phyloP scores from a whole-genome alignment of 495 filamentous ascomycete genomes.

The Neurospora intermedia region DNA sequence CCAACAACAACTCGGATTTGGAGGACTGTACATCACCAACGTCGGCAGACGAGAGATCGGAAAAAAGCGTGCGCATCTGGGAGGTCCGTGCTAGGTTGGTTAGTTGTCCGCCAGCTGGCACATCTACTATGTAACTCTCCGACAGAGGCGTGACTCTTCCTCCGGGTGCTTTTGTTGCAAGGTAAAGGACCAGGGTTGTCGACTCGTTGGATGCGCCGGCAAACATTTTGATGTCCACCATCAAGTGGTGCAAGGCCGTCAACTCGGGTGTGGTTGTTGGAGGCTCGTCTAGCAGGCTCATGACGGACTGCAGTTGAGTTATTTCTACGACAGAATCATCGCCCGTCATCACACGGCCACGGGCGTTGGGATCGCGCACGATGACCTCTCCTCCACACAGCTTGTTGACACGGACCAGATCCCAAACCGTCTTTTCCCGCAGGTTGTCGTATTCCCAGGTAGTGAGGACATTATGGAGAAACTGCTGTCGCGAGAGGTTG shows the following conservation, averaged over 20 bases:
- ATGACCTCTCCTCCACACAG: slow-evolving; percentile 85
- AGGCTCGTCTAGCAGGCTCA: slow-evolving; percentile 82
- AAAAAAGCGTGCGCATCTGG: slow-evolving; percentile 76
- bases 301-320: slow-evolving; percentile 82
- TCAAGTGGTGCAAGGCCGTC: slow-evolving; percentile 69
- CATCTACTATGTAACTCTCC: slow-evolving; percentile 71
- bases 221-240: slow-evolving; percentile 74
- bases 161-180: slow-evolving; percentile 58
- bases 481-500: slow-evolving; percentile 73
- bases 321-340: slow-evolving; percentile 91
- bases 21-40: slow-evolving; percentile 64
- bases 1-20: slow-evolving; percentile 62
- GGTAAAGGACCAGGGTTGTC: slow-evolving; percentile 66
- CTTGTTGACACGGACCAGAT: slow-evolving; percentile 87
- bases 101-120: slow-evolving; percentile 61
- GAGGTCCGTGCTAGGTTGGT: slow-evolving; percentile 45
- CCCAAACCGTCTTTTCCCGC: slow-evolving; percentile 85
- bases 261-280: slow-evolving; percentile 56
- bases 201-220: slow-evolving; percentile 59
- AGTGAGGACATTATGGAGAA: slow-evolving; percentile 88
- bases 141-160: slow-evolving; percentile 56
- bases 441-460: slow-evolving; percentile 63
- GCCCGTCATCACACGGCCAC: slow-evolving; percentile 78
- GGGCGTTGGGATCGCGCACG: slow-evolving; percentile 72
- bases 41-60: slow-evolving; percentile 70